Evolutionary conservation across 2,329 filamentous ascomycete species (phyloP), one percentile per base, ranked within the genome.

Genomic region (Fusarium sp.): DNA sequence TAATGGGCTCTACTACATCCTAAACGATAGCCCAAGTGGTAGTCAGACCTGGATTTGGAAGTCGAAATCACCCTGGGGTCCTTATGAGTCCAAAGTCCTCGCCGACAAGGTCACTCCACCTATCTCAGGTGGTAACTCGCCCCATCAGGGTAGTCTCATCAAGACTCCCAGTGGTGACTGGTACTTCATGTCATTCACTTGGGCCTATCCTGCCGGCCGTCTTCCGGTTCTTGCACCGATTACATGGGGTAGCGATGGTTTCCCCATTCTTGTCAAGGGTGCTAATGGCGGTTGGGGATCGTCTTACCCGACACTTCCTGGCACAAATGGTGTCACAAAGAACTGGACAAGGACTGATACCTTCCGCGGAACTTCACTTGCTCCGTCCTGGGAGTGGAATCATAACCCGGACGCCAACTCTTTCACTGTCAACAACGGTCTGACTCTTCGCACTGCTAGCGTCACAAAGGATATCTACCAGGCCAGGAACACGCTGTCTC

Each of bases 101-200:
- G 80, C 85, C 15, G 76, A 85, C 25, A 76, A 78, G 52, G 81
- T 88, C 25, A 60, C 74, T 0, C 80, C 83, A 0, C 86, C 87
- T 0, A 73, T 90, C 2, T 54, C 80, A 0, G 83, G 81, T 21
- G 84, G 83, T 2, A 86, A 85, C 9, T 80, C 78, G 7, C 83
- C 85, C 0, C 86, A 90, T 70, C 89, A 91, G 75, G 89, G 89
- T 3, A 85, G 86, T 25, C 79, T 91, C 4, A 82, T 91, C 9
- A 80, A 87, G 58, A 88, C 86, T 0, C 82, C 83, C 1, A 76
- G 83, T 18, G 86, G 86, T 0, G 80, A 86, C 18, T 91, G 88
- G 88, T 89, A 88, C 75, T 91, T 87, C 70, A 86, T 90, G 78
- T 84, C 86, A 0, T 91, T 90, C 76, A 80, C 85, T 8, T 86